Evolutionary conservation across 495 filamentous ascomycete species (phyloP).

Genomic region (Aspergillus carlsbadensis): DNA sequence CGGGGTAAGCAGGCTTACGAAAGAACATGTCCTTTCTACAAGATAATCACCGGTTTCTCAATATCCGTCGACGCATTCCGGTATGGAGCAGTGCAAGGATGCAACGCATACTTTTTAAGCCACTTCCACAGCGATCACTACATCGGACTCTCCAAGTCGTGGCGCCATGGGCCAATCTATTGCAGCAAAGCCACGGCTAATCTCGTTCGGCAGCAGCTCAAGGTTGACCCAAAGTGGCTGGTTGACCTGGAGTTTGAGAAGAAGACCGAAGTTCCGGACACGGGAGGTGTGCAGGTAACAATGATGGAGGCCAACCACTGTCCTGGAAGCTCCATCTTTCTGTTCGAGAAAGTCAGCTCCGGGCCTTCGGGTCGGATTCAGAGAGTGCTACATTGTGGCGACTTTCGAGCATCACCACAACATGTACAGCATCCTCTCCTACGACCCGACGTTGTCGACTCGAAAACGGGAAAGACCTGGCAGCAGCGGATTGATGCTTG

Average conservation of each 20-base stretch:
- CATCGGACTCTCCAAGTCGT: constrained; percentile 80
- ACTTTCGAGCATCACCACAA: constrained; percentile 87
- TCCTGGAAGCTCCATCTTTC: constrained; percentile 87
- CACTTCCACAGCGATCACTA: constrained; percentile 99
- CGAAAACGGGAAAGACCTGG: constrained; percentile 62
- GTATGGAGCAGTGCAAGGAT: constrained; percentile 89
- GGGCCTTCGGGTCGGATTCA: constrained; percentile 60
- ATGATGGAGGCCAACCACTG: constrained; percentile 98
- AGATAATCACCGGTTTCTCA: constrained; percentile 87
- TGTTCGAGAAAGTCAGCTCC: constrained; percentile 80
- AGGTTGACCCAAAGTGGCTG: constrained; percentile 83
- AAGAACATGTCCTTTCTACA: constrained; percentile 96
- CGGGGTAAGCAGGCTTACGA: constrained; percentile 88
- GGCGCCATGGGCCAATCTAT: constrained; percentile 94
- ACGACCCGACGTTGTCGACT: constrained; percentile 67
- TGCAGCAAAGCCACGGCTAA: constrained; percentile 91
- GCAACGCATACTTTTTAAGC: constrained; percentile 93
- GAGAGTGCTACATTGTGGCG: constrained; percentile 89
- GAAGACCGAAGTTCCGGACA: constrained; percentile 73
- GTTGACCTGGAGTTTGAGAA: constrained; percentile 84
- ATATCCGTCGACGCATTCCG: constrained; percentile 97
- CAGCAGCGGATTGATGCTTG: constrained; percentile 91
- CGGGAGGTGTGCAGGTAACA: constrained; percentile 78
- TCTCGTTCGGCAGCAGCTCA: constrained; percentile 80
- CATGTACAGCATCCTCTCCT: constrained; percentile 84